Base-by-base conservation (phyloP, 305 asterid species). In the Petunia hybrid region DNA sequence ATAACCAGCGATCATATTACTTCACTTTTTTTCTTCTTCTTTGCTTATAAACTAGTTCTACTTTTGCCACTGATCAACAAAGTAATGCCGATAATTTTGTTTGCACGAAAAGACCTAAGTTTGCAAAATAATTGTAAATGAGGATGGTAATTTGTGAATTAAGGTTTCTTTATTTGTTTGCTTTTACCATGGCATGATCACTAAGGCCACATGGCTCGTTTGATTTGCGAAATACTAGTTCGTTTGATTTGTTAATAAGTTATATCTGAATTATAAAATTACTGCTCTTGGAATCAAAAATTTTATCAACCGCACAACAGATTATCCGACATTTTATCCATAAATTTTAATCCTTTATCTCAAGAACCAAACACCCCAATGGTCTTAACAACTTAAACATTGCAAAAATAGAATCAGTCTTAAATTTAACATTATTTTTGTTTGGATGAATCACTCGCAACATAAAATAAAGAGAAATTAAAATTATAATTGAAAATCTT, bases 41-140 rank as follows among this genome's bases (percentile, higher is more conserved):
- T 16, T 43, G 8, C 39, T n/a, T 69, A 43, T 16, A 40, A 69
- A 16, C n/a, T 42, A 4, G 40, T 16, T 68, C n/a, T 68, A n/a
- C 56, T 16, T 73, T 46, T 71, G 12, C 42, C 43, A 10, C 35
- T 46, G 59, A 43, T 46, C 31, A 9, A 45, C 41, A 70, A 69
- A 69, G 14, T 45, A 46, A 13, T 9, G 6, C 31, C 46, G 61
- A 35, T 46, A 46, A 2, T 8, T 31, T 71, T 69, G 41, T 69
- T 46, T 36, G 5, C 61, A 71, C 61, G 22, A 46, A 70, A 46
- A 12, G 6, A 38, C 59, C 77, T 43, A 46, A 46, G 77, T 10
- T 46, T 59, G 60, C 60, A 22, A 70, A 46, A 45, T 22, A 70
- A 70, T 8, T 69, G 42, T 46, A 70, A 45, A 43, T 48, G 56